Evolutionary conservation across 2,329 filamentous ascomycete species (phyloP).

Genomic region (Trichoderma semiorbis): DNA sequence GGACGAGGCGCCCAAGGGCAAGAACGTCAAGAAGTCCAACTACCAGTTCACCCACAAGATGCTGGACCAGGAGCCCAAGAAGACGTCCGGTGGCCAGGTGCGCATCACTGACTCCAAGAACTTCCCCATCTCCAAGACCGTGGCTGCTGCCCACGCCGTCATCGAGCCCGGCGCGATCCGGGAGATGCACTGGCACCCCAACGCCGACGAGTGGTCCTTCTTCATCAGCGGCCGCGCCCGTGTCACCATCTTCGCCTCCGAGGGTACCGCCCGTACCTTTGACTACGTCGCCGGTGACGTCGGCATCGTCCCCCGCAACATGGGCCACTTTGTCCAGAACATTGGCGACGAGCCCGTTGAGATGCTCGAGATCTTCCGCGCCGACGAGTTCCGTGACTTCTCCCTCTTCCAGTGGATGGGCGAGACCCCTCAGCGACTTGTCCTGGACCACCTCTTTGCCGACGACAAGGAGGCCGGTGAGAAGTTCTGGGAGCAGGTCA

Average conservation of each 20-base stretch:
- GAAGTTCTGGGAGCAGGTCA: slow-evolving; percentile 60
- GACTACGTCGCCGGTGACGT: slow-evolving; percentile 74
- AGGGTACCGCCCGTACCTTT: slow-evolving; percentile 68
- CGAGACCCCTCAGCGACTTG: slow-evolving; percentile 64
- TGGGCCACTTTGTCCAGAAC: slow-evolving; percentile 81
- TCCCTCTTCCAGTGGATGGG: slow-evolving; percentile 73
- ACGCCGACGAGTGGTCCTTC: slow-evolving; percentile 77
- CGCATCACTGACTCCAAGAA: slow-evolving; percentile 73
- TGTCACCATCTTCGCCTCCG: slow-evolving; percentile 69
- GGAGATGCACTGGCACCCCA: slow-evolving; percentile 82
- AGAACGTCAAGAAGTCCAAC: slow-evolving; percentile 63
- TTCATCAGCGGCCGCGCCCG: slow-evolving; percentile 70
- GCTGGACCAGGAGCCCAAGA: slow-evolving; percentile 64
- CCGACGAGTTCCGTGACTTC: slow-evolving; percentile 69
- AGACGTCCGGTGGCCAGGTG: slow-evolving; percentile 66
- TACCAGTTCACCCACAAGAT: slow-evolving; percentile 68
- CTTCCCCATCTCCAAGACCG: slow-evolving; percentile 69
- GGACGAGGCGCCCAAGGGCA: slow-evolving; percentile 59
- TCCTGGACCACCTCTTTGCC: slow-evolving; percentile 63
- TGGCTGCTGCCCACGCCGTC: slow-evolving; percentile 68
- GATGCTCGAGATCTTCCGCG: slow-evolving; percentile 72
- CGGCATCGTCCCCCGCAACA: slow-evolving; percentile 71
- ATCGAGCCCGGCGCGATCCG: slow-evolving; percentile 70
- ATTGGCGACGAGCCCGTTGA: slow-evolving; percentile 72
- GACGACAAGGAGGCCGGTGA: slow-evolving; percentile 58